These are phyloP conservation scores for Thielaviopsis cerberus DNA, from an alignment of 2,329 filamentous ascomycete genomes.

Conservation along the genomic window DNA sequence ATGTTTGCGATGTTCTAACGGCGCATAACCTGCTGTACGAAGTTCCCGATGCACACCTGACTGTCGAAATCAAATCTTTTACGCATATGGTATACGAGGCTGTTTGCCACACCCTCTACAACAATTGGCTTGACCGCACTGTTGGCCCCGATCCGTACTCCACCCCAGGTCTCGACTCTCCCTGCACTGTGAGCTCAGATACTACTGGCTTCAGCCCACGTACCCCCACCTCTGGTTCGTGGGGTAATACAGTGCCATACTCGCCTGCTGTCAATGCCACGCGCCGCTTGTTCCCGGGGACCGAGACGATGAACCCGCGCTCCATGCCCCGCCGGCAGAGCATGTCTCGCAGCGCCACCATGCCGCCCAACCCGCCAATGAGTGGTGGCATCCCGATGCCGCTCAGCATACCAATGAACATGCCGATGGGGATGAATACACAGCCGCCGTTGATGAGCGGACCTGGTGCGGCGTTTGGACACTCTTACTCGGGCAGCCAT, in stretches of 20 bases:
- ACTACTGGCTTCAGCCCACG: slow-evolving; percentile 6
- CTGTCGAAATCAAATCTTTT: neutral
- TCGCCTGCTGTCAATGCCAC: neutral
- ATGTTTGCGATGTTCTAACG: neutral
- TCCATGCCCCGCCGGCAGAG: slow-evolving; percentile 5
- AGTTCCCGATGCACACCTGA: neutral
- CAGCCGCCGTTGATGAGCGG: neutral
- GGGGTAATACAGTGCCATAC: neutral
- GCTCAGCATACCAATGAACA: neutral
- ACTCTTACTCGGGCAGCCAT: neutral
- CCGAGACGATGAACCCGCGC: neutral
- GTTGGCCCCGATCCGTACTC: neutral
- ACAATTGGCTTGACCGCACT: neutral
- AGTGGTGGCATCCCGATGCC: slow-evolving; percentile 1
- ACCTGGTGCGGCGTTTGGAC: neutral
- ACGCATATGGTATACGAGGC: slow-evolving; percentile 1
- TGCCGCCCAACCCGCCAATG: neutral
- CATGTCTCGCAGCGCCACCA: slow-evolving; percentile 4
- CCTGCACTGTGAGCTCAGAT: neutral
- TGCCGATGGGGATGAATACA: neutral
- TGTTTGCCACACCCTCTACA: neutral
- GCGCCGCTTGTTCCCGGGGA: neutral
- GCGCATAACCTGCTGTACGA: neutral
- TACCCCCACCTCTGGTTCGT: slow-evolving; percentile 3
- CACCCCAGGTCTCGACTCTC: neutral